A percentile compares a stretch with the other conserved stretches of the same genome.
phyloP scores from a whole-genome alignment of 2,329 filamentous ascomycete species.

The Diaporthe ilicicola region DNA sequence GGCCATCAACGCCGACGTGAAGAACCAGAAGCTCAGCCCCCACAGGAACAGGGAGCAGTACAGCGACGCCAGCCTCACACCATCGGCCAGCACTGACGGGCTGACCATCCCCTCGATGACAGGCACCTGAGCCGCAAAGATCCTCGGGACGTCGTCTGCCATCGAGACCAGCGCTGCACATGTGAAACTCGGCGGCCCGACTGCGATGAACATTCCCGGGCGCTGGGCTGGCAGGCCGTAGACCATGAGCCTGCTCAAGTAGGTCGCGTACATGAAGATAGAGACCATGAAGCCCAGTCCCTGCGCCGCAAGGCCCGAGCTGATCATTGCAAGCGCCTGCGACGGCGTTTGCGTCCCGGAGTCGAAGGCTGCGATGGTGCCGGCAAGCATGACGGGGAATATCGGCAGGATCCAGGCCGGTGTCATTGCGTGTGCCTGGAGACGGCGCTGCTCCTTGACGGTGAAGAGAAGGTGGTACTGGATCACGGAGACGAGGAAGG shows the following conservation, averaged over 20 bases:
- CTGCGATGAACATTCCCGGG: conserved; percentile 71
- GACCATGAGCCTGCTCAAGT: conserved; percentile 66
- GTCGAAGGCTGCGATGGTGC: conserved; percentile 65
- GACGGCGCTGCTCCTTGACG: conserved; percentile 51
- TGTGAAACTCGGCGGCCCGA: conserved; percentile 63
- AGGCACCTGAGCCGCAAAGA: conserved; percentile 45
- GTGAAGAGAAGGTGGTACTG: conserved; percentile 69
- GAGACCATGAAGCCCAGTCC: conserved; percentile 67
- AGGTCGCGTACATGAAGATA: conserved; percentile 67
- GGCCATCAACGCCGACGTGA: conserved; percentile 56
- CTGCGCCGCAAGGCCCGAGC: conserved; percentile 66
- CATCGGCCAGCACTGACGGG: conserved; percentile 35
- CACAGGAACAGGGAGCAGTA: conserved; percentile 67
- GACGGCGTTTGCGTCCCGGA: conserved; percentile 55
- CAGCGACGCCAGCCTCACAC: conserved; percentile 42
- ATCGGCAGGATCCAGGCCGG: conserved; percentile 70
- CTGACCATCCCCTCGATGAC: conserved; percentile 45
- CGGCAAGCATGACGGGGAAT: conserved; percentile 70
- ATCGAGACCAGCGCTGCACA: conserved; percentile 47
- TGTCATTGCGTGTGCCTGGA: conserved; percentile 60
- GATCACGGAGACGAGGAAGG: conserved; percentile 60
- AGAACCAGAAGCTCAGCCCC: conserved; percentile 69
- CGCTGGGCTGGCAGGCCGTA: conserved; percentile 63
- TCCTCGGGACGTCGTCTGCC: conserved; percentile 43
- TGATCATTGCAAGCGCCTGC: conserved; percentile 61